These are phyloP conservation scores for Hyphopichia homilentoma DNA, from an alignment of 805 yeast species.

Conservation along the genomic window DNA sequence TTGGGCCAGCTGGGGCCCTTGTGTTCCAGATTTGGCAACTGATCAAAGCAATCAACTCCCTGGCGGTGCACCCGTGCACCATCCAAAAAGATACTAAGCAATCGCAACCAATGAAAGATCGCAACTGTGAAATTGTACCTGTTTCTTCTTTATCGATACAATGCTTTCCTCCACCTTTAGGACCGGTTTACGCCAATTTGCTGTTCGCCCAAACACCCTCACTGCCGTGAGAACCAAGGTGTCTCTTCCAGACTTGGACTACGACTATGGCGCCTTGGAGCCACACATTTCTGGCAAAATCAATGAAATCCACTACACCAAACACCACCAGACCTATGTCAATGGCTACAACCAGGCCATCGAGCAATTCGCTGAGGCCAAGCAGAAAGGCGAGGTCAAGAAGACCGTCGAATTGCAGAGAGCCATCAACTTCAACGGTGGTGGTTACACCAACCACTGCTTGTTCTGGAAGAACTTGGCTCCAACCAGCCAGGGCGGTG, in stretches of 20 bases:
- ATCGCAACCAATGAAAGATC: too few relatives aligned
- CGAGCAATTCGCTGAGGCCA: slow-evolving; percentile 69
- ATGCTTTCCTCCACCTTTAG: slow-evolving; percentile 15
- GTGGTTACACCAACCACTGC: slow-evolving; percentile 84
- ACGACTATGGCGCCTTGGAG: slow-evolving; percentile 82
- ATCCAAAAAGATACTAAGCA: too few relatives aligned
- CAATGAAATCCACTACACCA: slow-evolving; percentile 81
- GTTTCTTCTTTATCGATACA: not conserved
- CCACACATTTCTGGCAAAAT: slow-evolving; percentile 84
- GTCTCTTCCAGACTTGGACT: slow-evolving; percentile 75
- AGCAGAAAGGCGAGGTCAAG: slow-evolving; percentile 52
- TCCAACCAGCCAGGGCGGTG: slow-evolving; percentile 74
- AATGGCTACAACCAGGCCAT: slow-evolving; percentile 76
- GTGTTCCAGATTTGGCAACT: too few relatives aligned
- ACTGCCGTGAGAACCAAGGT: slow-evolving; percentile 54
- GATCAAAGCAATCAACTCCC: too few relatives aligned
- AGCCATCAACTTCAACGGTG: slow-evolving; percentile 85
- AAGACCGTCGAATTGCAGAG: slow-evolving; percentile 65
- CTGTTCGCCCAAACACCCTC: slow-evolving; percentile 6
- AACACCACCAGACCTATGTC: slow-evolving; percentile 92
- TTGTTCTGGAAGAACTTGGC: slow-evolving; percentile 87
- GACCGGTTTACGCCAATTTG: slow-evolving; percentile 8
- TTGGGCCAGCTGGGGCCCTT: too few relatives aligned
- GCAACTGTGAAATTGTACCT: too few relatives aligned
- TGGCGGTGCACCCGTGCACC: too few relatives aligned